These are phyloP conservation scores for Fusarium concolor DNA, from an alignment of 2,329 filamentous ascomycete species.

Conservation along the genomic window DNA sequence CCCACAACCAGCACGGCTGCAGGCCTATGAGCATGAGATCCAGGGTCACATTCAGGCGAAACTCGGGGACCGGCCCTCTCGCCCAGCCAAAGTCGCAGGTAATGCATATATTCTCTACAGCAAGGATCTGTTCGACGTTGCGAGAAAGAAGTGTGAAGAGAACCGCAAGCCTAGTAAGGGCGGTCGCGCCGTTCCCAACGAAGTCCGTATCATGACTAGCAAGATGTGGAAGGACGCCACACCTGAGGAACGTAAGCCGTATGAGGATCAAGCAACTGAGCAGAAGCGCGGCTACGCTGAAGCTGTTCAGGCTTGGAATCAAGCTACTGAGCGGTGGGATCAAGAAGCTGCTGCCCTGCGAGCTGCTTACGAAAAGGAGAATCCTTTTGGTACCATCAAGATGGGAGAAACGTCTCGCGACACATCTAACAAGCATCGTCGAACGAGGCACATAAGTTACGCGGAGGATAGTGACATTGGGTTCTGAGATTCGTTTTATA, in stretches of 20 bases:
- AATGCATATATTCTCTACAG: conserved; percentile 94
- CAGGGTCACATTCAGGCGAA: conserved; percentile 63
- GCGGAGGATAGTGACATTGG: conserved; percentile 50
- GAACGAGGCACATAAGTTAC: conserved; percentile 54
- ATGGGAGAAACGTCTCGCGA: conserved; percentile 40
- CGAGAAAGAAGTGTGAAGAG: conserved; percentile 70
- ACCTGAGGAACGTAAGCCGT: conserved; percentile 79
- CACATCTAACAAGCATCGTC: conserved; percentile 50
- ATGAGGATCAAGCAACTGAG: conserved; percentile 76
- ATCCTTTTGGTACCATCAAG: conserved; percentile 54
- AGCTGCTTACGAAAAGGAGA: conserved; percentile 63
- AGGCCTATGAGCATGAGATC: conserved; percentile 67
- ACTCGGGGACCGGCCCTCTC: conserved; percentile 80
- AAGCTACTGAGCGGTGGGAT: conserved; percentile 78
- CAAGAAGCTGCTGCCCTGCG: conserved; percentile 67
- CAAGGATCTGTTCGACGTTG: conserved; percentile 77
- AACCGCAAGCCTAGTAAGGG: conserved; percentile 71
- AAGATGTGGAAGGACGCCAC: conserved; percentile 89
- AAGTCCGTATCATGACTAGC: conserved; percentile 86
- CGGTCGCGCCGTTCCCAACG: conserved; percentile 74
- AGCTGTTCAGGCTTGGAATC: conserved; percentile 69
- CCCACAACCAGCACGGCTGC: conserved; percentile 63
- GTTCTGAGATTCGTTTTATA: conserved; percentile 25
- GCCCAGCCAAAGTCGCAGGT: conserved; percentile 77
- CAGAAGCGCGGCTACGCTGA: conserved; percentile 75